Conservation (phyloP, 2,329 filamentous ascomycete species). For the Monosporascus sp. region DNA sequence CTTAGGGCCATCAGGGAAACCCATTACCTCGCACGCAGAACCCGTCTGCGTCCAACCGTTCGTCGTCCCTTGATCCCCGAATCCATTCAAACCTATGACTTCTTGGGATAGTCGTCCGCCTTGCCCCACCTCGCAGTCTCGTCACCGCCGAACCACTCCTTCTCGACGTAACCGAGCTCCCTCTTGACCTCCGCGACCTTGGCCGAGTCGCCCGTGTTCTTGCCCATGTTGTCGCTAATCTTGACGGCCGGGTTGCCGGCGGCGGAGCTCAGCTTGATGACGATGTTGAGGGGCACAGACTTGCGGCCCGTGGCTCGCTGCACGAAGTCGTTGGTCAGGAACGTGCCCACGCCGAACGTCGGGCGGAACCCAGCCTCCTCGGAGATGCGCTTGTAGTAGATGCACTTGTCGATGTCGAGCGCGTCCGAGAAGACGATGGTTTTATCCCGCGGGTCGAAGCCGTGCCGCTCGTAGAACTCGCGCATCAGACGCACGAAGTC, state of each 20-base stretch:
- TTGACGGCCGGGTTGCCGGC: conserved; percentile 80
- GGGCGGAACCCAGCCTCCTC: conserved; percentile 78
- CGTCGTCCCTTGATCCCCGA: not conserved
- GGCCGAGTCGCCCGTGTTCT: conserved; percentile 85
- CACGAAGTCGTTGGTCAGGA: conserved; percentile 91
- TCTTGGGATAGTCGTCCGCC: conserved; percentile 9
- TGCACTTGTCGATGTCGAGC: conserved; percentile 81
- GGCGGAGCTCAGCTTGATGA: conserved; percentile 91
- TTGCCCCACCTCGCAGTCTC: conserved; percentile 79
- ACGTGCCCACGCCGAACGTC: conserved; percentile 92
- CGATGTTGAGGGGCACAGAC: conserved; percentile 90
- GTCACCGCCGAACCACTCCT: conserved; percentile 76
- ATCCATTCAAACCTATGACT: conserved; percentile 1
- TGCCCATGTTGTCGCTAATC: conserved; percentile 84
- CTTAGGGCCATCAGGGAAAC: too few relatives aligned
- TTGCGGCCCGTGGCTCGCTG: conserved; percentile 69
- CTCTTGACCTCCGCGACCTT: conserved; percentile 81
- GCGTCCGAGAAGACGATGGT: conserved; percentile 94
- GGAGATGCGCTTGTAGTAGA: conserved; percentile 82
- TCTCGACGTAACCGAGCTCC: conserved; percentile 80
- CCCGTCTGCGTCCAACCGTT: too few relatives aligned
- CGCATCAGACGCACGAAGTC: conserved; percentile 75
- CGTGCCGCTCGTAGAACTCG: conserved; percentile 71
- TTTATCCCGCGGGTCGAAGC: conserved; percentile 71
- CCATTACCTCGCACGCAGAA: too few relatives aligned